Evolutionary conservation across 2,329 filamentous ascomycete species (phyloP).

Genomic region (Pezicula radicicola): DNA sequence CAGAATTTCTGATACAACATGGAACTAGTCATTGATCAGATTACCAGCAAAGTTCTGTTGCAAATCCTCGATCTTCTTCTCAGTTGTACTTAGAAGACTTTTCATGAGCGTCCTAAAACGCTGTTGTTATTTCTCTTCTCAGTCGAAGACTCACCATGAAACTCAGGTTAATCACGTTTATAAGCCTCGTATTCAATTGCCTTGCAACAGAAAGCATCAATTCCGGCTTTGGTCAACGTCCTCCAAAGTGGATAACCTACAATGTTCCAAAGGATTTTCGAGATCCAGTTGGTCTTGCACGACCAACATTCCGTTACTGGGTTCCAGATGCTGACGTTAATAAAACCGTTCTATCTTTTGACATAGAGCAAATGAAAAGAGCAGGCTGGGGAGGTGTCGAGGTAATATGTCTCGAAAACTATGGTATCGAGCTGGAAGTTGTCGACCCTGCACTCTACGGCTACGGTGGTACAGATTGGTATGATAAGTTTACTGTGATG

Average conservation of each 20-base stretch:
- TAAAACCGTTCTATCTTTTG: not conserved
- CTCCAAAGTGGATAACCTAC: not conserved
- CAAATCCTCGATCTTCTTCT: no score
- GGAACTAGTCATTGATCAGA: no score
- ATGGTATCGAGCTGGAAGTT: not conserved
- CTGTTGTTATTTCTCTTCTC: no score
- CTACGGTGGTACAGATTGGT: constrained; percentile 1
- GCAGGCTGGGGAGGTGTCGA: constrained; percentile 1
- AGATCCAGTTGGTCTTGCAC: not conserved
- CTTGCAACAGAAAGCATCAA: not conserved
- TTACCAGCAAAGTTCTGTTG: no score
- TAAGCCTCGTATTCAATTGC: no score
- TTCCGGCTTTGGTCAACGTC: not conserved
- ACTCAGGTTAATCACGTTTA: no score
- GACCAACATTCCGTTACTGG: constrained; percentile 2
- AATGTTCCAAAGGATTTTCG: not conserved
- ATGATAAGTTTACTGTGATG: not conserved
- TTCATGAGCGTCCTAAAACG: no score
- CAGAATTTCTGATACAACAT: no score
- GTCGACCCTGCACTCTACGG: not conserved
- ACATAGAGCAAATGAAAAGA: not conserved
- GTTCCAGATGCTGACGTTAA: not conserved
- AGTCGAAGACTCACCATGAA: no score
- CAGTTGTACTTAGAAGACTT: no score
- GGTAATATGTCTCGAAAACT: constrained; percentile 1